Base-by-base conservation (phyloP, 2,329 filamentous ascomycete genomes). In the Beauveria scarabaeidicola region DNA sequence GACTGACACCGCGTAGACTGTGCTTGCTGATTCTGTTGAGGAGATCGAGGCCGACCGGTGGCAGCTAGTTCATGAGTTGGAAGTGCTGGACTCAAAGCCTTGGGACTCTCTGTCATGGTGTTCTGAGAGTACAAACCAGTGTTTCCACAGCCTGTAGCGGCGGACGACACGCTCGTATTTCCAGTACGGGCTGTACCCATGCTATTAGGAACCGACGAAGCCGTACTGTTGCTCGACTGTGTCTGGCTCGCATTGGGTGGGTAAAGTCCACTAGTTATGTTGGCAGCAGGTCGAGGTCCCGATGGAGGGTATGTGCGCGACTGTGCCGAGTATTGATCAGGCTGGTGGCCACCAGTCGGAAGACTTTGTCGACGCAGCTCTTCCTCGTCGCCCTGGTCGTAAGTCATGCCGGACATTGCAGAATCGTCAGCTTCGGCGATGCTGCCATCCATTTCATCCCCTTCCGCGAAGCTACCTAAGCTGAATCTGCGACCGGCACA, bases 401-500 rank as follows among this genome's bases (percentile, higher is more conserved):
- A 85, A 52, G 79, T 72, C 11, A 84, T 74, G 25, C 80, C 81
- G 43, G 81, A 72, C 78, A 86, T 84, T 62, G 75, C 73, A 2
- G 81, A 78, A 48, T 85, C 82, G 60, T 86, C 83, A 46, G 71
- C 77, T 48, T 79, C 78, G 52, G 68, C 69, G 56, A 77, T 71
- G 52, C 78, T 78, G 19, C 78, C 73, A 19, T 81, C 83, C 61
- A 85, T 79, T 51, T 94, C 89, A 58, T 92, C 90, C 40, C 91
- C 89, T 19, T 88, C 86, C 29, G 84, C 88, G 71, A 91, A 95
- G 70, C 87, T 87, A 47, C 88, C 87, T 81, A 91, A 87, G 67
- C 92, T 97, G 43, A 91, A 87, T 64, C 94, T 83, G 60, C 94
- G 85, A 60, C 94, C 94, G 13, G 95, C 94, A 74, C 94, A 99